phyloP scores from a whole-genome alignment of 2,329 filamentous ascomycete species.

The Xylariales sp. region DNA sequence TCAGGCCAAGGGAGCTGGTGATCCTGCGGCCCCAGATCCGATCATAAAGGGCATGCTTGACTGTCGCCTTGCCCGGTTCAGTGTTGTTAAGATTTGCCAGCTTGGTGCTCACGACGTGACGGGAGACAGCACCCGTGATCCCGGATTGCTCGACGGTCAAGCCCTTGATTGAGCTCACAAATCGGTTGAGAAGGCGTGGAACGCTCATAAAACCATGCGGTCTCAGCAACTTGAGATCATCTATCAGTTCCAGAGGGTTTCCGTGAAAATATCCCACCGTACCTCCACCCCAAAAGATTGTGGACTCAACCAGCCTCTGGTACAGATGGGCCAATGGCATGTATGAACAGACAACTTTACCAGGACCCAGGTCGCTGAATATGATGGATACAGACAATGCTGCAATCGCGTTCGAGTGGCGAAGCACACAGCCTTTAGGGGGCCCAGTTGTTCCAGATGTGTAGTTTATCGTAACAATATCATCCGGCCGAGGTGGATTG shows the following conservation, averaged over 20 bases:
- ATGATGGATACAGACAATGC: not conserved
- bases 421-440: conserved; percentile 6
- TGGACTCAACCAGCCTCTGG: not conserved
- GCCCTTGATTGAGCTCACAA: not conserved
- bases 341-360: not conserved
- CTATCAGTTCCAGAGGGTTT: not conserved
- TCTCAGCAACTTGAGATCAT: not conserved
- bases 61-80: not conserved
- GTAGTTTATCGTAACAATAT: conserved; percentile 7
- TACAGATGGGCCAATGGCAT: not conserved
- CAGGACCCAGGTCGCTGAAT: not conserved
- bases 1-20: not conserved
- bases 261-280: not conserved
- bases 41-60: not conserved
- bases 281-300: not conserved
- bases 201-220: not conserved
- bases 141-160: not conserved
- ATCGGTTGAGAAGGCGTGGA: not conserved
- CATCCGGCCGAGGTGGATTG: not conserved
- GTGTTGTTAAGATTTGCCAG: not conserved
- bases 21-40: not conserved
- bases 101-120: not conserved
- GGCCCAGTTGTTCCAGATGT: conserved; percentile 10
- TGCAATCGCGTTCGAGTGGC: not conserved
- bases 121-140: not conserved